phyloP scores from a whole-genome alignment of 31 red algal genomes.

The Asparagopsis taxiformis region DNA sequence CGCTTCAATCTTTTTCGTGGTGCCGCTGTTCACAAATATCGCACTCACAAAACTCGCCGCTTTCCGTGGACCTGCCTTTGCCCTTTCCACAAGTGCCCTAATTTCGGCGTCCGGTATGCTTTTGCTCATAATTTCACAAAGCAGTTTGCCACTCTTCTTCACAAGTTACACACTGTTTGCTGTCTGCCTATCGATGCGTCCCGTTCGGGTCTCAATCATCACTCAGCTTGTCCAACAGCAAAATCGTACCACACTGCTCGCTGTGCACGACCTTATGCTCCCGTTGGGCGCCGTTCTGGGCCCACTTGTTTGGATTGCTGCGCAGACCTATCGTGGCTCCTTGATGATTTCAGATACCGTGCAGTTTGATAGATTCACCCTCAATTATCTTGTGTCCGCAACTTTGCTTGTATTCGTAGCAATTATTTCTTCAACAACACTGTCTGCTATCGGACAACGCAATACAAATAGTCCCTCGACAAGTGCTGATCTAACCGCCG shows the following conservation, averaged over 20 bases:
- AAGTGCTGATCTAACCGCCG: background rate
- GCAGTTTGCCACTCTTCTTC: conserved; percentile 25
- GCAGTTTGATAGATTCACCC: conserved; percentile 41
- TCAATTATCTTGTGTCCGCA: conserved; percentile 19
- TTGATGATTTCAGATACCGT: background rate
- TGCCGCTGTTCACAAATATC: too few relatives aligned
- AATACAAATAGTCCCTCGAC: background rate
- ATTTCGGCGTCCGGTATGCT: conserved; percentile 42
- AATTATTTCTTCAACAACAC: background rate
- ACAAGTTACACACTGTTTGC: conserved; percentile 50
- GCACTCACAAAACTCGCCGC: too few relatives aligned
- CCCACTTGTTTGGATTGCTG: conserved; percentile 54
- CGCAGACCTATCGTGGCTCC: conserved; percentile 15
- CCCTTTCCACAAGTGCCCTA: too few relatives aligned
- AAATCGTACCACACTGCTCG: conserved; percentile 48
- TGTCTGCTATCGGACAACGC: conserved; percentile 1
- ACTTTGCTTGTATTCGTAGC: conserved; percentile 17
- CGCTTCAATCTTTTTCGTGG: too few relatives aligned
- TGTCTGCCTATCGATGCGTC: conserved; percentile 30
- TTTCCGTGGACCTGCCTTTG: too few relatives aligned
- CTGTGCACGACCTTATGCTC: conserved; percentile 61
- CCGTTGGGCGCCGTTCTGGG: conserved; percentile 58
- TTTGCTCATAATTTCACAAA: conserved; percentile 10
- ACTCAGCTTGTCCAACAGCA: conserved; percentile 33
- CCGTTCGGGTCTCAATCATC: conserved; percentile 47